These are phyloP conservation scores for Diophrys appendiculata DNA, from an alignment of 73 alveolate species.

Conservation along the genomic window DNA sequence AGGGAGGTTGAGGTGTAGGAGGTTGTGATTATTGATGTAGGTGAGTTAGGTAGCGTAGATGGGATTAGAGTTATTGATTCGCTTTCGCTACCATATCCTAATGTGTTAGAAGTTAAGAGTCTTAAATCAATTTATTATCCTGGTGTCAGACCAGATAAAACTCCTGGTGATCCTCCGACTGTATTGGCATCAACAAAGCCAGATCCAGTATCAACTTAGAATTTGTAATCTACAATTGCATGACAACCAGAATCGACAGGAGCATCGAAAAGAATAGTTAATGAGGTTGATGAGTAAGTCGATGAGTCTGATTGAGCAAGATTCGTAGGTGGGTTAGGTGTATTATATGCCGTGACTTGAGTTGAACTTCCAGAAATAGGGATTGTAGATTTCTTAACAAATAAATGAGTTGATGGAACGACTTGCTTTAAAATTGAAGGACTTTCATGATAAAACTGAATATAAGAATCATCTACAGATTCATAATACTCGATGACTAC, in stretches of 20 bases:
- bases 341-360: slow-evolving; percentile 11
- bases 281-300: slow-evolving; percentile 18
- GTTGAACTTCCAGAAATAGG: slow-evolving; percentile 36
- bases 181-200: slow-evolving; percentile 24
- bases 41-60: slow-evolving; percentile 58
- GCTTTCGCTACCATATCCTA: slow-evolving; percentile 61
- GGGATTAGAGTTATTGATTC: slow-evolving; percentile 52
- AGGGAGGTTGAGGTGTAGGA: too few species aligned
- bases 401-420: slow-evolving; percentile 59
- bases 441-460: slow-evolving; percentile 55
- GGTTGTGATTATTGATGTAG: slow-evolving; percentile 35
- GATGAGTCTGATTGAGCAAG: slow-evolving; percentile 31
- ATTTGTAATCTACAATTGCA: slow-evolving; percentile 51
- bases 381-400: slow-evolving; percentile 15
- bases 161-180: slow-evolving; percentile 15
- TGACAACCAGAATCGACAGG: slow-evolving; percentile 76
- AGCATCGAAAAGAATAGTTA: slow-evolving; percentile 58
- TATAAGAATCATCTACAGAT: slow-evolving; percentile 56
- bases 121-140: slow-evolving; percentile 44
- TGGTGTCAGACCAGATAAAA: slow-evolving; percentile 49
- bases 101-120: slow-evolving; percentile 52
- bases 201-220: slow-evolving; percentile 37
- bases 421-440: slow-evolving; percentile 51
- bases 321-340: slow-evolving; percentile 29
- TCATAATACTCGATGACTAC: slow-evolving; percentile 66